Evolutionary conservation across 2,329 filamentous ascomycete genomes (phyloP).

Genomic region (Botrytis deweyae): DNA sequence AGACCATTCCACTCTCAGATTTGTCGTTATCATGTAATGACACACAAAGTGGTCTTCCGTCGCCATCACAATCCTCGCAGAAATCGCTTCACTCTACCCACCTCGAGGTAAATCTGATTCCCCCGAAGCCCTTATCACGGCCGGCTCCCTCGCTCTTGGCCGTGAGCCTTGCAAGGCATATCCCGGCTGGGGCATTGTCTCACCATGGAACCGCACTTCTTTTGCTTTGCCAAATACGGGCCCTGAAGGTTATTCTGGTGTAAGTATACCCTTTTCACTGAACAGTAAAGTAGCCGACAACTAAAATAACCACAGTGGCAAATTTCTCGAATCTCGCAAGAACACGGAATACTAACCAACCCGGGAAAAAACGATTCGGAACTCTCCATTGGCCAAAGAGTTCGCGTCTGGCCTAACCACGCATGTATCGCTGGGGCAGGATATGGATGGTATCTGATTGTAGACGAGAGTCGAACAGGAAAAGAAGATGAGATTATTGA

Average conservation of each 20-base stretch:
- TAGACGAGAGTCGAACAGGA: constrained; percentile 59
- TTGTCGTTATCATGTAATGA: constrained; percentile 24
- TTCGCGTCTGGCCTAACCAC: constrained; percentile 78
- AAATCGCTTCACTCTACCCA: constrained; percentile 68
- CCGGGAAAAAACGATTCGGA: constrained; percentile 46
- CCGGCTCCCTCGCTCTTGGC: constrained; percentile 68
- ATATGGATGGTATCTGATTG: constrained; percentile 71
- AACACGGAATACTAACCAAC: constrained; percentile 73
- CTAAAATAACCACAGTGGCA: constrained; percentile 50
- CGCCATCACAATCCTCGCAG: constrained; percentile 66
- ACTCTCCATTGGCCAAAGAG: constrained; percentile 61
- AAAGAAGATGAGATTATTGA: constrained; percentile 65
- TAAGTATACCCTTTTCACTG: background rate
- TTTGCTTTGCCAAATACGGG: constrained; percentile 18
- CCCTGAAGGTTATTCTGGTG: constrained; percentile 17
- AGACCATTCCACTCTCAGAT: background rate
- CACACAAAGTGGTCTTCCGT: constrained; percentile 49
- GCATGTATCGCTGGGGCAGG: constrained; percentile 72
- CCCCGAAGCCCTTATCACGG: constrained; percentile 66
- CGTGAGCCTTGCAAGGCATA: constrained; percentile 73
- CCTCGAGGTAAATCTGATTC: constrained; percentile 49
- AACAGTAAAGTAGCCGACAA: background rate
- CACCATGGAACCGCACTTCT: constrained; percentile 51
- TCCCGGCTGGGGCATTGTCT: constrained; percentile 67
- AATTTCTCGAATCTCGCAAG: constrained; percentile 71